A percentile compares a stretch with the other conserved stretches of the same genome.
Evolutionary conservation across 192 early-diverging fungal species (phyloP).

Genomic region (Entophlyctis luteolus): DNA sequence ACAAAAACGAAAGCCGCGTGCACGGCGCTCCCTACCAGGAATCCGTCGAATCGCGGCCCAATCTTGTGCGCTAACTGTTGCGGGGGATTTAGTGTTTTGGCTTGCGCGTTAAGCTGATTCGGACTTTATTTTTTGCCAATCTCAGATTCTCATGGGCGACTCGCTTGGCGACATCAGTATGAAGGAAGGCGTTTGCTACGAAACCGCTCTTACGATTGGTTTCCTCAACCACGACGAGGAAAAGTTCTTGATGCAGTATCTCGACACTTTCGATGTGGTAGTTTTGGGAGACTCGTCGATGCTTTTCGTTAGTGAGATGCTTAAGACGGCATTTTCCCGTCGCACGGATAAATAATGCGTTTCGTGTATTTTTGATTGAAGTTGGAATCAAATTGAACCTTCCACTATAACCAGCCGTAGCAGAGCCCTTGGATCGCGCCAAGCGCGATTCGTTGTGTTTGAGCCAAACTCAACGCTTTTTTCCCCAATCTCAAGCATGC

Average conservation of each 20-base stretch:
- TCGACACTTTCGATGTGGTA: constrained; percentile 63
- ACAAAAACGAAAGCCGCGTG: constrained; percentile 63
- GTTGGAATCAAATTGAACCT: too few relatives aligned
- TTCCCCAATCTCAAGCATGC: too few relatives aligned
- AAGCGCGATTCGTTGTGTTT: too few relatives aligned
- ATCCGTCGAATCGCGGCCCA: constrained; percentile 42
- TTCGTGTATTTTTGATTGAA: too few relatives aligned
- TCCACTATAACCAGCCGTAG: too few relatives aligned
- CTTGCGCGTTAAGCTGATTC: background rate
- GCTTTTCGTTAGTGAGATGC: constrained; percentile 9
- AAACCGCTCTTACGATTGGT: constrained; percentile 61
- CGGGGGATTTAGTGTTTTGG: background rate
- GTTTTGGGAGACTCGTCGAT: constrained; percentile 41
- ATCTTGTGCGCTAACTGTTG: constrained; percentile 39
- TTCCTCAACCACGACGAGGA: constrained; percentile 67
- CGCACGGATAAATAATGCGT: too few relatives aligned
- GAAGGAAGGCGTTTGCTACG: constrained; percentile 56
- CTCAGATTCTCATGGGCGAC: constrained; percentile 63
- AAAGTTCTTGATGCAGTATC: constrained; percentile 45
- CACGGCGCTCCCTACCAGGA: constrained; percentile 42
- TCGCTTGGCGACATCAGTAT: constrained; percentile 68
- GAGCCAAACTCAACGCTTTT: too few relatives aligned
- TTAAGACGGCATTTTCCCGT: too few relatives aligned
- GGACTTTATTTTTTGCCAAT: background rate
- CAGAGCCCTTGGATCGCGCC: too few relatives aligned